phyloP scores from a whole-genome alignment of 148 eudicot genomes.

The Nyssa sinensis region DNA sequence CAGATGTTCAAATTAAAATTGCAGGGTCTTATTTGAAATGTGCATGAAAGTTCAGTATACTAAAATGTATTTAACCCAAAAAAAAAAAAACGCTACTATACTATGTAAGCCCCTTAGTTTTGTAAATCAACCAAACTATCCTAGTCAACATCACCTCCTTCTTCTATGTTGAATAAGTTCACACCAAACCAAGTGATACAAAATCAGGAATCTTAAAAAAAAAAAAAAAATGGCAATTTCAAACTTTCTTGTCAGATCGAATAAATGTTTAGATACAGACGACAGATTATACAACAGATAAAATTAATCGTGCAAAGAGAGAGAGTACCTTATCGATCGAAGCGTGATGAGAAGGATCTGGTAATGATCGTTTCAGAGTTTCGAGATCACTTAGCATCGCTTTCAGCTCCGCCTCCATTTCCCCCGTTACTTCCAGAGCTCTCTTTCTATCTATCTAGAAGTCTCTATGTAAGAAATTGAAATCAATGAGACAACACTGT shows the following conservation, averaged over 20 bases:
- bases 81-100: too few relatives aligned
- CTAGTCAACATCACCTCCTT: too few relatives aligned
- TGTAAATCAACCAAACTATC: conserved; percentile 1
- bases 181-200: neutral
- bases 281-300: neutral
- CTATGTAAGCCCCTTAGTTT: neutral
- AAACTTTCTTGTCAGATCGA: neutral
- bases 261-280: neutral
- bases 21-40: too few relatives aligned
- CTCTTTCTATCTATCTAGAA: conserved; percentile 11
- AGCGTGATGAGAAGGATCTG: conserved; percentile 51
- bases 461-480: neutral
- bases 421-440: neutral
- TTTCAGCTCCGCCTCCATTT: conserved; percentile 68
- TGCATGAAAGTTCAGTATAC: too few relatives aligned
- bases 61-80: too few relatives aligned
- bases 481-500: too few relatives aligned
- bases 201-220: too few relatives aligned
- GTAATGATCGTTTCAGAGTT: conserved; percentile 42
- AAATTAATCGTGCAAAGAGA: neutral
- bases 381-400: conserved; percentile 49
- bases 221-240: too few relatives aligned
- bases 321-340: conserved; percentile 46
- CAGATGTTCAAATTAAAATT: too few relatives aligned
- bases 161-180: too few relatives aligned